Percentiles rank a stretch among this genome's conserved stretches.
Conservation (phyloP, 148 eudicot species). For the Bassia scoparia region DNA sequence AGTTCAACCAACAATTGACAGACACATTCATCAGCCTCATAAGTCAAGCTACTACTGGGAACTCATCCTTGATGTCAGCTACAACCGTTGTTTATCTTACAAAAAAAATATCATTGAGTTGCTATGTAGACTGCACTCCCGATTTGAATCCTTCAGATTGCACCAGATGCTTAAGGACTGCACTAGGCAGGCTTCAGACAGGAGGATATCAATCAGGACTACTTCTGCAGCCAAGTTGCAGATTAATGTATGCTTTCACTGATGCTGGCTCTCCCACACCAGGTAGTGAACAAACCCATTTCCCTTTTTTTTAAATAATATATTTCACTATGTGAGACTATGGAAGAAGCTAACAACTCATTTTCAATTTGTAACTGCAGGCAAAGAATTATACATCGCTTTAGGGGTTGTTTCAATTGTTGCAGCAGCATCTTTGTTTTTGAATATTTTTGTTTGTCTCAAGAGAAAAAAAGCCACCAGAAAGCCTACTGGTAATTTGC, state of each 20-base stretch:
- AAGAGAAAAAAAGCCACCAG: constrained; percentile 9
- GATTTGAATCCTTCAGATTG: constrained; percentile 24
- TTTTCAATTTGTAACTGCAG: constrained; percentile 5
- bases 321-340: neutral
- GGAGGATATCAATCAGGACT: constrained; percentile 16
- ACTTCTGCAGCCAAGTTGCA: constrained; percentile 32
- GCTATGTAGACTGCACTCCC: constrained; percentile 29
- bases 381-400: constrained; percentile 12
- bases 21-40: constrained; percentile 20
- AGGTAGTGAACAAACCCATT: constrained; percentile 4
- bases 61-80: constrained; percentile 15
- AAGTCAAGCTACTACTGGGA: constrained; percentile 12
- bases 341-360: neutral
- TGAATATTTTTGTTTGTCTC: constrained; percentile 11
- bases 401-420: constrained; percentile 16
- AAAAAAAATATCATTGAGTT: neutral
- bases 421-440: constrained; percentile 22
- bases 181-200: constrained; percentile 15
- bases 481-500: constrained; percentile 22
- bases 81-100: constrained; percentile 19
- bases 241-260: constrained; percentile 28
- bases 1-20: constrained; percentile 21
- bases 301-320: too few species aligned
- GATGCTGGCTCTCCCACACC: constrained; percentile 15
- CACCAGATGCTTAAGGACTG: constrained; percentile 25